Evolutionary conservation across 495 filamentous ascomycete genomes (phyloP).

Genomic region (Elaphomyces granulatus): DNA sequence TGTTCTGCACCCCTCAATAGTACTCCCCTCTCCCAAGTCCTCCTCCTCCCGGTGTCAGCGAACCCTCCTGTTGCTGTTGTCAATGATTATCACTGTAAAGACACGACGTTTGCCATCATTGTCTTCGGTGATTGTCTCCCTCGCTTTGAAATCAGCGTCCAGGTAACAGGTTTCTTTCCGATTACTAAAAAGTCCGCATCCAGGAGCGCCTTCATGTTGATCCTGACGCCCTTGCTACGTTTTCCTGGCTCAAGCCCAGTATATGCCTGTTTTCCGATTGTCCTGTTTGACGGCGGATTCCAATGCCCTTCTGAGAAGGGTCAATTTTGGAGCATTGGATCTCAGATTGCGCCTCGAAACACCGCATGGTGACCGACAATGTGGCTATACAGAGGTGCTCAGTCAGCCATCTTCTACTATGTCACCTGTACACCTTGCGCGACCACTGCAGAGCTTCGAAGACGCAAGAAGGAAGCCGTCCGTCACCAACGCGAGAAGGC

Average conservation of each 20-base stretch:
- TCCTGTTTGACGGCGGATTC: too few relatives aligned
- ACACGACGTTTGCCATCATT: too few relatives aligned
- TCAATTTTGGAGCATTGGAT: background rate
- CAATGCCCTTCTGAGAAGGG: background rate
- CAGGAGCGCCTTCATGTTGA: constrained; percentile 30
- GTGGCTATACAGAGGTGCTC: constrained; percentile 44
- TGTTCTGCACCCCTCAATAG: too few relatives aligned
- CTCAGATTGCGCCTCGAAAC: background rate
- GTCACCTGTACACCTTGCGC: constrained; percentile 71
- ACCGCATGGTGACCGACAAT: constrained; percentile 16
- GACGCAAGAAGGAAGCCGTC: constrained; percentile 50
- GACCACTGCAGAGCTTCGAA: constrained; percentile 44
- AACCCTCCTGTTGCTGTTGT: too few relatives aligned
- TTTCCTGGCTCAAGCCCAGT: background rate
- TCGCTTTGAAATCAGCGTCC: too few relatives aligned
- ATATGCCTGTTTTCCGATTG: too few relatives aligned
- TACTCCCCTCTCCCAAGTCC: too few relatives aligned
- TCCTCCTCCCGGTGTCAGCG: too few relatives aligned
- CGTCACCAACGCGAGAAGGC: constrained; percentile 44
- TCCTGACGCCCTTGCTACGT: constrained; percentile 15
- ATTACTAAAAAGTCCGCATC: too few relatives aligned
- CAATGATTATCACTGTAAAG: too few relatives aligned
- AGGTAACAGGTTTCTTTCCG: too few relatives aligned
- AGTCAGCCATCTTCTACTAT: constrained; percentile 81
- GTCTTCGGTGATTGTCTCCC: too few relatives aligned